Evolutionary conservation across 306 rosid genomes (phyloP), one percentile per base, ranked within the genome.

Genomic region (Mucuna pruriens): DNA sequence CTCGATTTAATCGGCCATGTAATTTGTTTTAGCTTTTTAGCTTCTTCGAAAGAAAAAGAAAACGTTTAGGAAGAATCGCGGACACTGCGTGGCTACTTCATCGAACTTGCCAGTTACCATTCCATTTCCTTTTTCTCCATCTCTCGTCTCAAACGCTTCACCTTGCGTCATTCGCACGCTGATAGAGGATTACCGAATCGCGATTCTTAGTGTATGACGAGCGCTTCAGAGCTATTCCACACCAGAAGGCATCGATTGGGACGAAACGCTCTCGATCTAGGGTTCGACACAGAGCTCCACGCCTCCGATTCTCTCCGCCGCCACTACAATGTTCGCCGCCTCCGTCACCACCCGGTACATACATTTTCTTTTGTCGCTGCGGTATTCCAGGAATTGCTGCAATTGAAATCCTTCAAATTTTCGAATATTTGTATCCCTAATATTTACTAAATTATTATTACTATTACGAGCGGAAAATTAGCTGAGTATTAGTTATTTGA

Each of bases 161-260:
- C 2, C 66, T 29, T 29, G 31, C 31, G 36, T 51, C 33, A 44
- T n/a, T 52, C 31, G 15, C 5, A 9, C 38, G 22, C 55, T 8
- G 19, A 38, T 45, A 19, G 20, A 4, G 42, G 0, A 42, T 5
- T 58, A 23, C 1, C 13, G 38, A 40, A 58, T 51, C 38, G 36
- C 13, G 61, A 58, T 70, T 57, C 1, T 48, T 29, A 11, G 92
- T 90, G 91, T 51, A 95, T 95, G 97, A 89, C 99, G 95, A 95
- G 97, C 93, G 99, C 97, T 82, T 90, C 92, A 73, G 99, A 95
- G 89, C 85, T 95, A 11, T 93, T 91, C 80, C 62, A 81, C 84
- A 77, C 16, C 63, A 72, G 99, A 78, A 90, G 99, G 85, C 92
- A 88, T 70, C 95, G 99, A 34, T 78, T 78, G 42, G 97, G 91